Base-by-base conservation (phyloP, 2,329 filamentous ascomycete genomes). In the Colletotrichum plurivorum region DNA sequence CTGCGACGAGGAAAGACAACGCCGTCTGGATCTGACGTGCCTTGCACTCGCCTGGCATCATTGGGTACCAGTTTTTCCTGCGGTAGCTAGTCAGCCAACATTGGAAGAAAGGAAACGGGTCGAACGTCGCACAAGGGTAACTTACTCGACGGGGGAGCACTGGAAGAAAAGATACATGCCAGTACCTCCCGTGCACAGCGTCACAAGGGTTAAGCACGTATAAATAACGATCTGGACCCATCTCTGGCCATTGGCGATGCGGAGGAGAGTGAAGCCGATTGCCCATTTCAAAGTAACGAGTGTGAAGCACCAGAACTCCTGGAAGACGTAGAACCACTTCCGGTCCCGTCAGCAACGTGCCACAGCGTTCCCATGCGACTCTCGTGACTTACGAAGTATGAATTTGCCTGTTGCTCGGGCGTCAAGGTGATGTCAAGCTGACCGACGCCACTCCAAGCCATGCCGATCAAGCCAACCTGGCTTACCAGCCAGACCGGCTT, bases 381-480 rank as follows among this genome's bases (percentile, higher is more conserved):
- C 13, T n/a, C 1, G 27, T 6, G 18, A 66, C 55, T 56, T 39
- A 69, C 66, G 18, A 69, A 69, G 16, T 69, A 69, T 0, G 66
- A 69, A 10, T 66, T 52, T 4, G 55, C 55, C 5, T 7, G 5
- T 12, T 69, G 66, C n/a, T 69, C 22, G n/a, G 41, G 18, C 15
- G 55, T 60, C 5, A 69, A 22, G 12, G 66, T 69, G 7, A 25
- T 7, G 6, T 69, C 66, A 13, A 66, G 43, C 22, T 60, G 62
- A 2, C 66, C 66, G 39, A 69, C 66, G n/a, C 66, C 66, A n/a
- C 66, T 69, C 66, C 66, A 69, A 15, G 66, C 66, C 66, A 69
- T 66, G 31, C 66, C 66, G 10, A 69, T 41, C 15, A 69, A 52
- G 0, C 66, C 66, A 18, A 69, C 45, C 25, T 69, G 62, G 2